These are phyloP conservation scores for Eimeria brunetti DNA, from an alignment of 169 alveolate genomes.

Conservation along the genomic window DNA sequence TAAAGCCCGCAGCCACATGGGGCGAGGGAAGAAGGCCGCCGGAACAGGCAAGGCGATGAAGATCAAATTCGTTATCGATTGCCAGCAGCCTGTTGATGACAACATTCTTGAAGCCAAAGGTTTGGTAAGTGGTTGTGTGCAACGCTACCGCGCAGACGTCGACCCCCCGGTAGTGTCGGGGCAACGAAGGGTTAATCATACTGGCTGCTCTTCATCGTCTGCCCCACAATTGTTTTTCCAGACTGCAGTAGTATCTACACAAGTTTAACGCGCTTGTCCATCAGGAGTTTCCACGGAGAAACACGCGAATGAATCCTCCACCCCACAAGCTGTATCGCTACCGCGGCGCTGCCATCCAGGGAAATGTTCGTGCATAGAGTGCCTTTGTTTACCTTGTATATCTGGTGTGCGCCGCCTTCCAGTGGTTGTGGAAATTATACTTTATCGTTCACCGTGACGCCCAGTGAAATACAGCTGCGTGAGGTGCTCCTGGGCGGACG, in stretches of 20 bases:
- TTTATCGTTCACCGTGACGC: background rate
- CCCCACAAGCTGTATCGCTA: background rate
- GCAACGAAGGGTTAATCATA: background rate
- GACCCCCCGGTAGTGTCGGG: background rate
- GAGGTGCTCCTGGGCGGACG: background rate
- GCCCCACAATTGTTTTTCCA: background rate
- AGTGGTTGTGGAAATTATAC: background rate
- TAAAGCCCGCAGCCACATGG: conserved; percentile 68
- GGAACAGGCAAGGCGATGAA: conserved; percentile 66
- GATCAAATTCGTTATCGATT: conserved; percentile 82
- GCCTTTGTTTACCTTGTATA: background rate
- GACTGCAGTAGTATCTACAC: background rate
- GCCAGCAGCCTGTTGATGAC: conserved; percentile 86
- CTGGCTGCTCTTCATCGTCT: background rate
- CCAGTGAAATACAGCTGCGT: background rate
- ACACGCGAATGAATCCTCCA: background rate
- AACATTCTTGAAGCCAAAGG: conserved; percentile 83
- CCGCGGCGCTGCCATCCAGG: background rate
- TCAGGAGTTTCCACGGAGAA: background rate
- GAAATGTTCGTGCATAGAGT: background rate
- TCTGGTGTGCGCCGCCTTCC: background rate
- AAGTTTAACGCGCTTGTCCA: background rate
- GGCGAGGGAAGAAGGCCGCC: conserved; percentile 78
- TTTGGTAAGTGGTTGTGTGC: conserved; percentile 61
- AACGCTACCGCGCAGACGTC: background rate